phyloP scores from a whole-genome alignment of 257 asterid species.

The Plantago elongata region DNA sequence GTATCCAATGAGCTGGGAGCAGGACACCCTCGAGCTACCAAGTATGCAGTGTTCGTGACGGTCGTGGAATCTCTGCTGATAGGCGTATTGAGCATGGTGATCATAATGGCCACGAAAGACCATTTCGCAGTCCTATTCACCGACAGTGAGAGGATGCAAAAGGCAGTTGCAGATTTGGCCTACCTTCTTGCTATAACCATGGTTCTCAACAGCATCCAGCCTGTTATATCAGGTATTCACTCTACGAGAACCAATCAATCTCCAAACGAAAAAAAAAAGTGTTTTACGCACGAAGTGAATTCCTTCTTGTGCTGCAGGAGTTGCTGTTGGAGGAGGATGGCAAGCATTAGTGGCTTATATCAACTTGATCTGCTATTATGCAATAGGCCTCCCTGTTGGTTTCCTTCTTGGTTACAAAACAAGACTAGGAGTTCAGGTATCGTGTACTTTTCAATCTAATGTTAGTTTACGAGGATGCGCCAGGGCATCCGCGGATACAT shows the following conservation, averaged over 20 bases:
- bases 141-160: constrained; percentile 64
- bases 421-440: constrained; percentile 74
- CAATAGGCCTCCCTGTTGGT: constrained; percentile 78
- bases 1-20: constrained; percentile 93
- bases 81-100: constrained; percentile 64
- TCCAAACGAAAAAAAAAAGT: too few relatives aligned
- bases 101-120: constrained; percentile 53
- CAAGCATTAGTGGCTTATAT: constrained; percentile 90
- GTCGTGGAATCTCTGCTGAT: constrained; percentile 57
- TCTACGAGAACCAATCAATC: not conserved
- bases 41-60: constrained; percentile 65
- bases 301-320: constrained; percentile 45
- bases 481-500: too few relatives aligned
- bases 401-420: constrained; percentile 74
- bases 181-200: constrained; percentile 76
- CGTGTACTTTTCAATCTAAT: not conserved
- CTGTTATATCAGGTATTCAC: constrained; percentile 77
- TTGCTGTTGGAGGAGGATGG: constrained; percentile 99
- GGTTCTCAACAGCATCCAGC: constrained; percentile 88
- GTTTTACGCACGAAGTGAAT: too few relatives aligned
- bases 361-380: constrained; percentile 70
- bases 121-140: constrained; percentile 72
- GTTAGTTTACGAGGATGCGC: too few relatives aligned
- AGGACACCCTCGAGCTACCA: constrained; percentile 84
- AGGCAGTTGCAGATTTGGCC: constrained; percentile 75